Evolutionary conservation across 371 early-diverging fungal genomes (phyloP), one percentile per base, ranked within the genome.

Genomic region (Caulochytrium protostelioides): DNA sequence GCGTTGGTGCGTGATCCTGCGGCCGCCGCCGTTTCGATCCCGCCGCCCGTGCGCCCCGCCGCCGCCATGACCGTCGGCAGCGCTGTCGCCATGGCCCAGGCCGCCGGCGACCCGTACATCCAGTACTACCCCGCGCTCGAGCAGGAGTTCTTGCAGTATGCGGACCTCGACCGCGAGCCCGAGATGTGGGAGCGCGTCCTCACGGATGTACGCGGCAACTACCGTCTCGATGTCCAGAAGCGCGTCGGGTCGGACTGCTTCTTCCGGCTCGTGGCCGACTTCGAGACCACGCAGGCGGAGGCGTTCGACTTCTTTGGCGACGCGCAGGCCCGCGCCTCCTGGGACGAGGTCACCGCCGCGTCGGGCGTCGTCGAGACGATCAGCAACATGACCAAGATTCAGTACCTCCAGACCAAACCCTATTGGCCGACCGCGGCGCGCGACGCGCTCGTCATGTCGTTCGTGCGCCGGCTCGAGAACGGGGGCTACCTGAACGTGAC

Each of bases 341-440:
- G 59, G 59, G 59, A 59, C 34, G 55, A 59, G 29, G 32, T 18
- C 9, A 10, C 13, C 10, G 9, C 19, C 15, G 25, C 15, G 15
- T 24, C 41, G 15, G 59, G 50, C 10, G 33, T 50, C 8, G 41
- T 51, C 9, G 51, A 52, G 27, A 26, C 35, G 20, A 25, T 47
- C 15, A 39, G 41, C 4, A 21, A 22, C 12, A 20, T 22, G 10
- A 43, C 46, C 16, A 37, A 41, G 4, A 34, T 47, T 15, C 41
- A 53, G 46, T 54, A 38, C 30, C 50, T 54, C 40, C 38, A 46
- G 20, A 46, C 59, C 15, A 55, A 54, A 30, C 55, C 50, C 16
- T 28, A 53, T 19, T 59, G 47, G 45, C 59, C 59, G 12, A 51
- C 55, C 12, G 48, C 56, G 10, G 40, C 54, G 12, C 44, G 59